A percentile compares a stretch with the other conserved stretches of the same genome.
phyloP scores from a whole-genome alignment of 495 filamentous ascomycete species.

The Polyplosphaeria fusca region DNA sequence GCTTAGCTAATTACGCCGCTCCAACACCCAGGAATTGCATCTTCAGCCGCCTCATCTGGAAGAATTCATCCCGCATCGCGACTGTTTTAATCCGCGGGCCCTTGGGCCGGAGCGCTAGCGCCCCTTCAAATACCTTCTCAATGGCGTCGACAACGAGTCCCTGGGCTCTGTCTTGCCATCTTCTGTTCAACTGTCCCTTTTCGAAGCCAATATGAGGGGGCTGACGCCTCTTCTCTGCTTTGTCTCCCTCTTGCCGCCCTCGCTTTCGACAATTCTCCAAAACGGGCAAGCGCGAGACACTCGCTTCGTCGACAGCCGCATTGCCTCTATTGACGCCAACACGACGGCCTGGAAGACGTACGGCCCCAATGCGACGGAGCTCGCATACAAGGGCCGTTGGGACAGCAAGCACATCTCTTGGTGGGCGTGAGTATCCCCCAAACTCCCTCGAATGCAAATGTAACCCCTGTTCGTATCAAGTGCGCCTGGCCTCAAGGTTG shows the following conservation, averaged over 20 bases:
- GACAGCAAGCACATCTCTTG: slow-evolving; percentile 64
- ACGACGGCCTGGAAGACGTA: slow-evolving; percentile 49
- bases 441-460: background rate
- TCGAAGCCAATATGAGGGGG: slow-evolving; percentile 17
- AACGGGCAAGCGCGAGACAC: slow-evolving; percentile 55
- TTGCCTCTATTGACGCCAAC: slow-evolving; percentile 37
- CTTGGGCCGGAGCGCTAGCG: background rate
- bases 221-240: background rate
- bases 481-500: slow-evolving; percentile 61
- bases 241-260: slow-evolving; percentile 3
- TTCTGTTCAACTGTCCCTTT: slow-evolving; percentile 1
- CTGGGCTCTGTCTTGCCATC: background rate
- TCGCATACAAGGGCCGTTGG: slow-evolving; percentile 71
- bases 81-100: slow-evolving; percentile 1
- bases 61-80: background rate
- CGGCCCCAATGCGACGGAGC: slow-evolving; percentile 53
- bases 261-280: slow-evolving; percentile 54
- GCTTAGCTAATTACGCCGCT: too few species aligned
- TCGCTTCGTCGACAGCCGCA: slow-evolving; percentile 47
- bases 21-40: background rate
- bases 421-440: slow-evolving; percentile 47
- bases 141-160: background rate
- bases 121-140: background rate
- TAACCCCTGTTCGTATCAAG: slow-evolving; percentile 34
- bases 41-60: background rate